A percentile compares a stretch with the other conserved stretches of the same genome.
These are phyloP conservation scores for Dactylellina haptotyla DNA, from an alignment of 2,329 filamentous ascomycete species.

Conservation along the genomic window DNA sequence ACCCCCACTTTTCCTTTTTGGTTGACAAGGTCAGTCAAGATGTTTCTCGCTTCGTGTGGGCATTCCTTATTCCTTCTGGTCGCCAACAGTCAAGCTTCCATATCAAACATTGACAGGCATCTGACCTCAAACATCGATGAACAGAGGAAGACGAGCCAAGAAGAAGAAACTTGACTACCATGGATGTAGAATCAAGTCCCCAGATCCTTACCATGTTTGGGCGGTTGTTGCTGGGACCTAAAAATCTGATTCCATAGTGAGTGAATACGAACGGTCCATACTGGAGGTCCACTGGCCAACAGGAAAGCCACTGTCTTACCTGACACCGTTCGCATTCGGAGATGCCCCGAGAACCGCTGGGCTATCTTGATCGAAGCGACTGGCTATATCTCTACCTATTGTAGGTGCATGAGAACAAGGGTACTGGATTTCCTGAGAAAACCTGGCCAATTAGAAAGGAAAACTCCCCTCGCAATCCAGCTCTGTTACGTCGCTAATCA, in stretches of 20 bases:
- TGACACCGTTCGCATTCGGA: slow-evolving; percentile 51
- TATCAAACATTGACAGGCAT: slow-evolving; percentile 19
- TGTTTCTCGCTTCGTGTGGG: slow-evolving; percentile 40
- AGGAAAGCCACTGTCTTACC: slow-evolving; percentile 31
- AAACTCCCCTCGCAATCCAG: background rate
- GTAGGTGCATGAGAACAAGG: background rate
- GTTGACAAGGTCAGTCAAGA: slow-evolving; percentile 2
- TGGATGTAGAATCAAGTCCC: background rate
- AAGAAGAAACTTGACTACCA: background rate
- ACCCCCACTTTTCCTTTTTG: slow-evolving; percentile 39
- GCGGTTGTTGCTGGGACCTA: background rate
- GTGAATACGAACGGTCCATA: slow-evolving; percentile 9
- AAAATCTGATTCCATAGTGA: background rate
- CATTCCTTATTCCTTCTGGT: slow-evolving; percentile 47
- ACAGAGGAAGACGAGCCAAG: background rate
- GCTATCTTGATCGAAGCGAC: slow-evolving; percentile 2
- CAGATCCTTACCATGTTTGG: slow-evolving; percentile 4
- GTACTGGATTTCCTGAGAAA: background rate
- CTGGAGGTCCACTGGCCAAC: background rate
- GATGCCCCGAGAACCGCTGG: slow-evolving; percentile 42
- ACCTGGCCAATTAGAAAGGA: no score
- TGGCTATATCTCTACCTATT: background rate
- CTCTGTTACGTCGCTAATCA: background rate
- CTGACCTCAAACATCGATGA: slow-evolving; percentile 22
- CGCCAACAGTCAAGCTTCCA: slow-evolving; percentile 17